These are phyloP conservation scores for Potentilla sterilis DNA, from an alignment of 306 rosid genomes.

Conservation along the genomic window DNA sequence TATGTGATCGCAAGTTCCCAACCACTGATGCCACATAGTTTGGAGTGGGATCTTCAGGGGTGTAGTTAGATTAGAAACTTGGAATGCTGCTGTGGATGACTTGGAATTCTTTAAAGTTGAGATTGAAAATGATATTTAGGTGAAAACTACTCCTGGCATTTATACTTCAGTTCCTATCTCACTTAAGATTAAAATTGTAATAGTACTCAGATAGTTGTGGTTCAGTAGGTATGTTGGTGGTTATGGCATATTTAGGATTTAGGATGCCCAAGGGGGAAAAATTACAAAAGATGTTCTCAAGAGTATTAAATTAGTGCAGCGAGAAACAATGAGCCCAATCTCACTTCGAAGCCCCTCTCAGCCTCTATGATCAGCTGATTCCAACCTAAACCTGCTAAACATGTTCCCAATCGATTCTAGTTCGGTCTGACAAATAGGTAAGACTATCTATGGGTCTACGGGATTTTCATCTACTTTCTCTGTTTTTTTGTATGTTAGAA, in stretches of 20 bases:
- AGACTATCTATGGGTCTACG: not conserved
- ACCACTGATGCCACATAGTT: not conserved
- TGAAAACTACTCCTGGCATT: not conserved
- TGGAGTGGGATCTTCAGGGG: not conserved
- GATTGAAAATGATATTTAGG: not conserved
- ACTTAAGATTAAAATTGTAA: not conserved
- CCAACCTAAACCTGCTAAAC: not conserved
- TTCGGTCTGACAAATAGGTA: not conserved
- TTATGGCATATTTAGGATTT: not conserved
- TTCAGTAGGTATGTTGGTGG: not conserved
- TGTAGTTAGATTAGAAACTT: not conserved
- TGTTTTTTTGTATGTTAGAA: not conserved
- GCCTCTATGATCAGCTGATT: not conserved
- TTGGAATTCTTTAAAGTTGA: not conserved
- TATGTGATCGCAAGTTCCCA: not conserved
- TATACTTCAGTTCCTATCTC: not conserved
- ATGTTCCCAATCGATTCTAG: not conserved
- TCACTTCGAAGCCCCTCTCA: not conserved
- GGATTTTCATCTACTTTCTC: not conserved
- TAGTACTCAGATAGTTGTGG: not conserved
- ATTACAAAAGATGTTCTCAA: not conserved
- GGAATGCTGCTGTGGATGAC: not conserved
- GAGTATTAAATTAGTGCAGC: not conserved
- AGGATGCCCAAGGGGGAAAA: not conserved
- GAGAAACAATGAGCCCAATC: not conserved